Conservation (phyloP, 495 filamentous ascomycete species). For the Talaromyces nanjingensis region DNA sequence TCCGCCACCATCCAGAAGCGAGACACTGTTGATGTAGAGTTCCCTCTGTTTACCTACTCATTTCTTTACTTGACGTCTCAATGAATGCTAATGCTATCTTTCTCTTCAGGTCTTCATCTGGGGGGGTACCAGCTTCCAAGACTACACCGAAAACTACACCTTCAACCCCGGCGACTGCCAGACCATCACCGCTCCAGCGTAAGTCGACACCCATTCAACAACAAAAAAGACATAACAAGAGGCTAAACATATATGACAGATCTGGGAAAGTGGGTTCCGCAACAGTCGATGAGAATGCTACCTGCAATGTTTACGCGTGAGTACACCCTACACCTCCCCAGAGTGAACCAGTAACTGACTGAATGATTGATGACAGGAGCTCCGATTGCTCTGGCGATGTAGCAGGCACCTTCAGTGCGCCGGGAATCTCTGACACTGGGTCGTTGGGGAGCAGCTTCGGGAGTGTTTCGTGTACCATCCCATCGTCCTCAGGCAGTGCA, state of each 20-base stretch:
- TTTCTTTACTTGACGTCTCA: too few relatives aligned
- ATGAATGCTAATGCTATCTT: too few relatives aligned
- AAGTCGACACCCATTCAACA: background rate
- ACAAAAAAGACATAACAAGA: background rate
- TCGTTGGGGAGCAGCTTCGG: background rate
- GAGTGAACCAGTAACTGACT: background rate
- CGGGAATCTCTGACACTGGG: conserved; percentile 7
- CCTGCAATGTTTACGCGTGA: conserved; percentile 8
- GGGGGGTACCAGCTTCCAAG: background rate
- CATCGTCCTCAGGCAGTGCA: background rate
- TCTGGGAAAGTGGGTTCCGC: background rate
- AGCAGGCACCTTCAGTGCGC: conserved; percentile 5
- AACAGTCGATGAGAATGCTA: conserved; percentile 8
- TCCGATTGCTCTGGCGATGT: conserved; percentile 2
- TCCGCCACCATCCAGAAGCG: background rate
- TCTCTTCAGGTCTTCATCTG: conserved; percentile 6
- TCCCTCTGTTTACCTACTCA: background rate
- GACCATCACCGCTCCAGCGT: conserved; percentile 3
- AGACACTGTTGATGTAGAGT: conserved; percentile 3
- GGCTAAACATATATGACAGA: background rate
- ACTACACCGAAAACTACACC: conserved; percentile 2
- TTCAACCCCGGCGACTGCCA: conserved; percentile 4
- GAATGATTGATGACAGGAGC: background rate
- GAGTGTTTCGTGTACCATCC: background rate
- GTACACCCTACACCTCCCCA: background rate